phyloP scores from a whole-genome alignment of 1,284 basidiomycete species.

The Lentinula novae-zelandiae region DNA sequence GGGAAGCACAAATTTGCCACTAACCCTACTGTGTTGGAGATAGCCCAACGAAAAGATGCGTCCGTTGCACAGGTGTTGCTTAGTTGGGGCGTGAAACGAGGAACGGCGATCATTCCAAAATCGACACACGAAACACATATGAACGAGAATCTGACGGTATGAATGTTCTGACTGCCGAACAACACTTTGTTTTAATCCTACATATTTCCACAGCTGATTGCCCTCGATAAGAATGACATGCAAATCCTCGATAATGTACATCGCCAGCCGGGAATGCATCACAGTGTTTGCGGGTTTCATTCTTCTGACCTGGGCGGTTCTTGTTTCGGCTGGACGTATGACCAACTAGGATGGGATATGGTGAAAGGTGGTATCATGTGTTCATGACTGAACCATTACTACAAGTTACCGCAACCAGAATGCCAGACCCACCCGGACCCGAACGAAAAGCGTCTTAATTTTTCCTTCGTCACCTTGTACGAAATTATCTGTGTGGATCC shows the following conservation, averaged over 20 bases:
- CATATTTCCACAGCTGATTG: slow-evolving; percentile 23
- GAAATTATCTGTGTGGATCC: neutral
- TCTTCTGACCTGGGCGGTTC: slow-evolving; percentile 20
- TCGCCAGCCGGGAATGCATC: slow-evolving; percentile 22
- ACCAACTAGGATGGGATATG: slow-evolving; percentile 28
- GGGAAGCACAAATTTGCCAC: slow-evolving; percentile 30
- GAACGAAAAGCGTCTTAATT: too few relatives aligned
- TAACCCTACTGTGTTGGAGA: slow-evolving; percentile 26
- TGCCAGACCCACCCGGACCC: too few relatives aligned
- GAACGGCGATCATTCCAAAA: slow-evolving; percentile 33
- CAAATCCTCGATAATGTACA: slow-evolving; percentile 20
- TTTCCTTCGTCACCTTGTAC: neutral
- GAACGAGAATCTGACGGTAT: slow-evolving; percentile 35
- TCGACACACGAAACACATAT: slow-evolving; percentile 35
- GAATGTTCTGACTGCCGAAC: neutral
- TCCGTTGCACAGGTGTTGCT: slow-evolving; percentile 39
- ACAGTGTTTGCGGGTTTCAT: slow-evolving; percentile 24
- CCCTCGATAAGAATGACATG: slow-evolving; percentile 26
- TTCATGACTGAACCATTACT: neutral
- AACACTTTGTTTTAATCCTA: neutral
- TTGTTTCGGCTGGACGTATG: slow-evolving; percentile 28
- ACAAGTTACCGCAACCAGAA: neutral
- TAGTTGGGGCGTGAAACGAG: slow-evolving; percentile 36
- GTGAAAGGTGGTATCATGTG: slow-evolving; percentile 17
- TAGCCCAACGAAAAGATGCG: slow-evolving; percentile 36